phyloP scores from a whole-genome alignment of 73 alveolate genomes.

The Tetrahymena malaccensis region DNA sequence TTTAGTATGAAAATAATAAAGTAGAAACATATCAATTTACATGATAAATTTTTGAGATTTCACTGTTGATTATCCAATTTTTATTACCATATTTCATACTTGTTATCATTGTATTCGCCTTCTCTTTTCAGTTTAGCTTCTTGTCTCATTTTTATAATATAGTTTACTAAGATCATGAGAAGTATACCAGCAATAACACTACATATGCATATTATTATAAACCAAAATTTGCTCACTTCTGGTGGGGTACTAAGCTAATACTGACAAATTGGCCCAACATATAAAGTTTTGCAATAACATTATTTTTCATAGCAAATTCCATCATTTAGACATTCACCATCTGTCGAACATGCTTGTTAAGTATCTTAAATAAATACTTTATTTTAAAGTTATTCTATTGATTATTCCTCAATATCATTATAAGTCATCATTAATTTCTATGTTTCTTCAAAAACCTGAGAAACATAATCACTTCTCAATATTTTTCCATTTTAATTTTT shows the following conservation, averaged over 20 bases:
- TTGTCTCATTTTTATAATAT: neutral
- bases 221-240: neutral
- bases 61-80: neutral
- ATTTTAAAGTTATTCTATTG: neutral
- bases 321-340: neutral
- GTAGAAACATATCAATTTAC: neutral
- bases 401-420: neutral
- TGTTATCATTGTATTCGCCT: neutral
- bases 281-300: neutral
- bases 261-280: neutral
- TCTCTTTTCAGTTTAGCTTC: neutral
- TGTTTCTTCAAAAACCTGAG: neutral
- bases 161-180: neutral
- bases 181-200: neutral
- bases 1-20: too few species aligned
- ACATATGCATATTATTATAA: neutral
- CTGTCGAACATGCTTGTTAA: neutral
- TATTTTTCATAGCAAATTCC: neutral
- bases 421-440: neutral
- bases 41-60: neutral
- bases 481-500: neutral
- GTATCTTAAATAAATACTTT: neutral
- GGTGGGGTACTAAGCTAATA: neutral
- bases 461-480: neutral
- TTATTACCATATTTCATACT: neutral